A percentile compares a stretch with the other conserved stretches of the same genome.
Evolutionary conservation across 768 basidiomycete genomes (phyloP).

Genomic region (Amanita rubescens): DNA sequence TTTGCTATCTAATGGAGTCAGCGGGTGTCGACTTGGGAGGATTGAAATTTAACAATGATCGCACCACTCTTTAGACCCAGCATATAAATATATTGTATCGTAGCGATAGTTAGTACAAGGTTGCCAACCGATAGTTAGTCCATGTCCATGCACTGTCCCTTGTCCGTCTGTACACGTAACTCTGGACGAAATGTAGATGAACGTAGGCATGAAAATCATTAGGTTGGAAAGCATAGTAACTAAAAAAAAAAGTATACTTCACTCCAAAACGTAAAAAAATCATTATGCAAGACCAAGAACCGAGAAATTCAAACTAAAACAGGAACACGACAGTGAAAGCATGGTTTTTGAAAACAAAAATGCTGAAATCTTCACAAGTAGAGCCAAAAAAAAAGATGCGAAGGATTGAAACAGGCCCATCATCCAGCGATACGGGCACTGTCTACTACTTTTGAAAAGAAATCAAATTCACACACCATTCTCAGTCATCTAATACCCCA

Average conservation of each 20-base stretch:
- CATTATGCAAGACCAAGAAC: neutral
- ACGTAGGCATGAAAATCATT: conserved; percentile 13
- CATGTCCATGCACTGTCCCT: conserved; percentile 53
- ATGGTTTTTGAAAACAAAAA: neutral
- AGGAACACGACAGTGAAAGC: too few relatives aligned
- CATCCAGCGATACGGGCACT: neutral
- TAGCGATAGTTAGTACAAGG: conserved; percentile 1
- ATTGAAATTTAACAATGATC: conserved; percentile 20
- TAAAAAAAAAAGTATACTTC: neutral
- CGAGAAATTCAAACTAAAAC: too few relatives aligned
- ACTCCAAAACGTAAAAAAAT: neutral
- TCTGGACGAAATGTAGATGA: conserved; percentile 12
- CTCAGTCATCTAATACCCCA: conserved; percentile 5
- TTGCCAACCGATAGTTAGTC: conserved; percentile 34
- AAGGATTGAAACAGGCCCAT: neutral
- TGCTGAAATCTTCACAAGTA: too few relatives aligned
- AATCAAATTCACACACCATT: neutral
- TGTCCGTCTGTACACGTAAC: conserved; percentile 26
- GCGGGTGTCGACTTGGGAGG: conserved; percentile 58
- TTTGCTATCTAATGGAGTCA: conserved; percentile 65
- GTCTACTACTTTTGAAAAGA: neutral
- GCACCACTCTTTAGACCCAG: neutral
- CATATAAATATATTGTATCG: conserved; percentile 8
- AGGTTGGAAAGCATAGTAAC: conserved; percentile 5
- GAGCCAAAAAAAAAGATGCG: neutral